Evolutionary conservation across 2,329 filamentous ascomycete species (phyloP), one percentile per base, ranked within the genome.

Genomic region (Pyrenophora seminiperda): DNA sequence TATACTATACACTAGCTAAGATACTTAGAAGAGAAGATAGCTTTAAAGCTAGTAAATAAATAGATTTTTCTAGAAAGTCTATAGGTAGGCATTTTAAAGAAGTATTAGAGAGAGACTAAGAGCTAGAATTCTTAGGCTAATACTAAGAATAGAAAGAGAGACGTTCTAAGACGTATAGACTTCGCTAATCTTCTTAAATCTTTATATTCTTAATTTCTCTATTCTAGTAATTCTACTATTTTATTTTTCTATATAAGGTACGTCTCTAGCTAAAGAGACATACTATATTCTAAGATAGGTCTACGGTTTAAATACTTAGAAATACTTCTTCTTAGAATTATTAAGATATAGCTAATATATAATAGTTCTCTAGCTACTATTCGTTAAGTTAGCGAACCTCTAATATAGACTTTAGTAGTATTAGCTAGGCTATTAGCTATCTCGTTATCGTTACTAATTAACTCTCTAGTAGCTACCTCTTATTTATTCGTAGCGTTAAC

Each of bases 71-170:
- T 45, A 40, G 45, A 45, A 20, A 50, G 46, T 50, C n/a, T 27
- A 27, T 50, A 36, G 46, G 50, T 27, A 39, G 24, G 37, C 14
- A 27, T 47, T 11, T 38, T 54, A 37, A 46, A 32, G 41, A 43
- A 50, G n/a, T 54, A 54, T 33, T 45, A 54, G 50, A 54, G 50
- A 54, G 50, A 45, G 37, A 47, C 50, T 17, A 45, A 46, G 50
- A 29, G 17, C 45, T 41, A 20, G 45, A 50, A 54, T 47, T 45
- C 50, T 54, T 54, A 41, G 50, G 19, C 43, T 40, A 18, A 54
- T 36, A 46, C 50, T 42, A 29, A 54, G 41, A 41, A 54, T 54
- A 36, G 45, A 37, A 13, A 6, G n/a, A 46, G 41, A 37, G 36
- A 50, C 37, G 13, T 43, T 20, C 41, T 36, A 9, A 45, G 41